These are phyloP conservation scores for Aureobasidium zeae DNA, from an alignment of 2,329 filamentous ascomycete species.

Conservation along the genomic window DNA sequence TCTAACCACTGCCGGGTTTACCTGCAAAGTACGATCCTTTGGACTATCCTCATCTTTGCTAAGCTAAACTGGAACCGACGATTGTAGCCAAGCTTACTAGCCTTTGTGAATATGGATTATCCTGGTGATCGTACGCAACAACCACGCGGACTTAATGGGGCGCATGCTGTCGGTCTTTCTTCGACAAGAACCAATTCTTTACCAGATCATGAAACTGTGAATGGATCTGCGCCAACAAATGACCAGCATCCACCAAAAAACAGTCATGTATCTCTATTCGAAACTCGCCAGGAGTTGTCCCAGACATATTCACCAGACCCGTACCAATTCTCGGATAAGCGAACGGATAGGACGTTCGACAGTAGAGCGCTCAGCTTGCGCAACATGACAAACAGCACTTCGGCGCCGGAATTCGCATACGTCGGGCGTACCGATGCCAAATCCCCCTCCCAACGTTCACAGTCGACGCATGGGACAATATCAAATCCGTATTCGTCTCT, in stretches of 20 bases:
- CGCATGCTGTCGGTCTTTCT: background rate
- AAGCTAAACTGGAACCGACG: background rate
- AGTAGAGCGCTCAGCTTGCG: background rate
- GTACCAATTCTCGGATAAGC: background rate
- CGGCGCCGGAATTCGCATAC: slow-evolving; percentile 3
- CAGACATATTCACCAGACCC: background rate
- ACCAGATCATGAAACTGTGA: background rate
- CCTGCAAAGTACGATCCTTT: background rate
- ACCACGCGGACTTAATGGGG: background rate
- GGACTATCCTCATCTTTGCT: background rate
- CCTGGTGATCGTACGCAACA: background rate
- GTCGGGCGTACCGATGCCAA: background rate
- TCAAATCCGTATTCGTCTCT: background rate
- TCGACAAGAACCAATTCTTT: background rate
- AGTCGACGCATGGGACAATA: background rate
- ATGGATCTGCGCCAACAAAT: background rate
- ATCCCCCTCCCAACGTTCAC: slow-evolving; percentile 1
- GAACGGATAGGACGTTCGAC: background rate
- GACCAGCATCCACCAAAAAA: background rate
- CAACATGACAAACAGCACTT: slow-evolving; percentile 5
- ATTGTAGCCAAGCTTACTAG: background rate
- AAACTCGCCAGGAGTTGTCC: background rate
- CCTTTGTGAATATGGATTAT: background rate
- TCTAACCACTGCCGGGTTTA: background rate
- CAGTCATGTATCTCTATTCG: background rate